phyloP scores from a whole-genome alignment of 805 yeast genomes.

The Blastobotrys terrestris region DNA sequence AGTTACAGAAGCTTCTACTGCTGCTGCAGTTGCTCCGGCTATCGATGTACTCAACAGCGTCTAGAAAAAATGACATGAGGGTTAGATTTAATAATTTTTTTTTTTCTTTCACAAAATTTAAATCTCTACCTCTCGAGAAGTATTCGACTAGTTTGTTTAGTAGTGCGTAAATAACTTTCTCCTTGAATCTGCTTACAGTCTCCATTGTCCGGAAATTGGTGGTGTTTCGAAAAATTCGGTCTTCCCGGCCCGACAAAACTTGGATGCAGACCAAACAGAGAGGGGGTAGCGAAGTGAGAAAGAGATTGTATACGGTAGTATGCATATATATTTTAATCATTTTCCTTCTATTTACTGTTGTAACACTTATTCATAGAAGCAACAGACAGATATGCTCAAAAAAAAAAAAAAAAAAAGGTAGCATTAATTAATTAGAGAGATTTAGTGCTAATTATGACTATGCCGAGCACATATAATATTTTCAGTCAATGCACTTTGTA shows the following conservation, averaged over 20 bases:
- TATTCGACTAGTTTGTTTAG: neutral
- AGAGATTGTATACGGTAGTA: too few relatives aligned
- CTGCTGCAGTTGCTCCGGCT: constrained; percentile 35
- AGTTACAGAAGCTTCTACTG: constrained; percentile 33
- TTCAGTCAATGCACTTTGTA: neutral
- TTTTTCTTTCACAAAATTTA: neutral
- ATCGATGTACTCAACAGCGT: constrained; percentile 30
- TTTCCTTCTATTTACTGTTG: too few relatives aligned
- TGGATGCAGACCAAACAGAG: neutral
- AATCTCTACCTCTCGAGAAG: neutral
- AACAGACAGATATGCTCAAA: too few relatives aligned
- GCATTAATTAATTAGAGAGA: neutral
- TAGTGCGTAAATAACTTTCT: too few relatives aligned
- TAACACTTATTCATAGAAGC: too few relatives aligned
- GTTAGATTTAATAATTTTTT: too few relatives aligned
- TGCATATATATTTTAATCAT: too few relatives aligned
- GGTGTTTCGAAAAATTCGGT: neutral
- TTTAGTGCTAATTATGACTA: neutral
- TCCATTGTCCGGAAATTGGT: neutral
- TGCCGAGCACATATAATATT: neutral
- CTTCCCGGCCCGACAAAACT: neutral
- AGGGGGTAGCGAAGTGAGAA: neutral
- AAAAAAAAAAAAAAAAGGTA: too few relatives aligned
- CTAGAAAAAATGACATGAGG: constrained; percentile 7
- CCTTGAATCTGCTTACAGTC: neutral